These are phyloP conservation scores for Teratosphaeria epicoccoides DNA, from an alignment of 2,329 filamentous ascomycete genomes.

Conservation along the genomic window DNA sequence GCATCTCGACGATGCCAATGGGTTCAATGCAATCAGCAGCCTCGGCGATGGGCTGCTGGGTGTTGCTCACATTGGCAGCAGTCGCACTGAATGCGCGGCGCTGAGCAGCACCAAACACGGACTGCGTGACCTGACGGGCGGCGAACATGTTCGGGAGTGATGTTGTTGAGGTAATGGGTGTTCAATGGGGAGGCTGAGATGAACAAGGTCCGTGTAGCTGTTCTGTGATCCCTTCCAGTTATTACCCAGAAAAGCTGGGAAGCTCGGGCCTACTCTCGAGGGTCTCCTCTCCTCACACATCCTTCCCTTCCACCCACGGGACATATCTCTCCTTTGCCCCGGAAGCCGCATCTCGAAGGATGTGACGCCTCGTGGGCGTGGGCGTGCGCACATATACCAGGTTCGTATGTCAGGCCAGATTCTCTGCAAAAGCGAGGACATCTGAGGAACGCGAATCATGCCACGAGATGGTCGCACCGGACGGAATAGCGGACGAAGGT, in stretches of 20 bases:
- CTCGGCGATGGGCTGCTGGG: background rate
- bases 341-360: background rate
- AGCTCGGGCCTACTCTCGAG: background rate
- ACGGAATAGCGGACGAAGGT: background rate
- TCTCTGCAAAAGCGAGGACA: too few species aligned
- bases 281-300: background rate
- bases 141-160: constrained; percentile 57
- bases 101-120: constrained; percentile 39
- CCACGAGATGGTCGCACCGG: background rate
- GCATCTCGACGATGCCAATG: too few species aligned
- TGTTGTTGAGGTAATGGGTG: background rate
- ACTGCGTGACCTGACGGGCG: constrained; percentile 34
- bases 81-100: constrained; percentile 44
- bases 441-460: background rate
- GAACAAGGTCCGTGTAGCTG: background rate
- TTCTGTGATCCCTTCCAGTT: too few species aligned
- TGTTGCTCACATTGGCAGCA: constrained; percentile 37
- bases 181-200: background rate
- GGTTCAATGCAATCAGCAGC: background rate
- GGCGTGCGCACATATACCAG: too few species aligned
- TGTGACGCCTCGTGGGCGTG: too few species aligned
- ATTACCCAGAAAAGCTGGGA: too few species aligned
- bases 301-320: background rate
- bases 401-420: too few species aligned
- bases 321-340: background rate